Percentiles rank a stretch among this genome's conserved stretches.
Conservation (phyloP, 129 eudicot genomes). For the Silybum marianum region DNA sequence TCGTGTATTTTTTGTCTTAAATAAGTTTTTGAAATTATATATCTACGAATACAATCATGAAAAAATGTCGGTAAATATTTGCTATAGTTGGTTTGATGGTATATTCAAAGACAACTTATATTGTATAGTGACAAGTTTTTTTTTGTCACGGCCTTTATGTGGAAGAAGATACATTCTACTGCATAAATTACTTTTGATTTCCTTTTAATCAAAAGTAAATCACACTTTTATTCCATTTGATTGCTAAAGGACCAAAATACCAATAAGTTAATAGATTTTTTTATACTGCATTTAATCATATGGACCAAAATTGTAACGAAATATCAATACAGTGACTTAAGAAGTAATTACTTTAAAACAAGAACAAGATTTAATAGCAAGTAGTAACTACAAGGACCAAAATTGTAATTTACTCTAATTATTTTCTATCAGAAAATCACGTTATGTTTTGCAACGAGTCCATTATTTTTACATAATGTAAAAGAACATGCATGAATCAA, state of each 20-base stretch:
- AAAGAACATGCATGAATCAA: neutral
- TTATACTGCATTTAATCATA: neutral
- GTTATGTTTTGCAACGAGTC: neutral
- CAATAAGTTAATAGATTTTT: neutral
- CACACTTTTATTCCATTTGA: neutral
- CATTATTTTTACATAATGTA: neutral
- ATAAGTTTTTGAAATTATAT: too few relatives aligned
- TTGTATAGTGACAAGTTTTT: too few relatives aligned
- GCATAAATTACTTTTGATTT: neutral
- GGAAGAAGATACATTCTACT: too few relatives aligned
- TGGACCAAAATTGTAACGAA: neutral
- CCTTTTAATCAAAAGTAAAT: neutral
- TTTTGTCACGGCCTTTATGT: too few relatives aligned
- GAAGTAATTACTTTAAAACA: neutral
- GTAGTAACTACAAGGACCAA: neutral
- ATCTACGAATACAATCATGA: too few relatives aligned
- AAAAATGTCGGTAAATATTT: too few relatives aligned
- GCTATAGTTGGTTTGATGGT: too few relatives aligned
- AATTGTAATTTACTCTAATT: neutral
- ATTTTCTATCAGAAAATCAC: neutral
- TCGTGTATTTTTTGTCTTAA: too few relatives aligned
- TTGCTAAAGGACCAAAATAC: neutral
- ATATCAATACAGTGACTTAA: neutral
- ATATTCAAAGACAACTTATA: too few relatives aligned
- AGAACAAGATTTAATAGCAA: neutral